A percentile compares a stretch with the other conserved stretches of the same genome.
phyloP scores from a whole-genome alignment of 176 grass and related monocot species.

The Carex pumila region DNA sequence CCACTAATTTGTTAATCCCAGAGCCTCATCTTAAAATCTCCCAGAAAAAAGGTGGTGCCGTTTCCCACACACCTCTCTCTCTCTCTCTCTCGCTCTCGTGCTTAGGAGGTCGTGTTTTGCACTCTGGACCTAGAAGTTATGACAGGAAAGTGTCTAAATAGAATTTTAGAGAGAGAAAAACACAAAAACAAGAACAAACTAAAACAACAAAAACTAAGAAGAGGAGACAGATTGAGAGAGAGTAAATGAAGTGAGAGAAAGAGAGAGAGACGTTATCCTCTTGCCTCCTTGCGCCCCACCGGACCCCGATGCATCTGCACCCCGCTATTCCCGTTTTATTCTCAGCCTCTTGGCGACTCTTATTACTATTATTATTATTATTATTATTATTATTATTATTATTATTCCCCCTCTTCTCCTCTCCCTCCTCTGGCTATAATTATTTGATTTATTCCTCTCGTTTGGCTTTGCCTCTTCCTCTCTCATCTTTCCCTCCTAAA shows the following conservation, averaged over 20 bases:
- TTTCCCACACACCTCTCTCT: conserved; percentile 20
- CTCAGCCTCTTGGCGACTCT: background rate
- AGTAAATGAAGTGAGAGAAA: background rate
- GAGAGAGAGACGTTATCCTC: conserved; percentile 13
- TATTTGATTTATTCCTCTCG: conserved; percentile 14
- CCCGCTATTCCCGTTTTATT: background rate
- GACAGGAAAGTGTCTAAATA: background rate
- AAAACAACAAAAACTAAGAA: conserved; percentile 15
- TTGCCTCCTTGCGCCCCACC: conserved; percentile 19
- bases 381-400: conserved; percentile 9
- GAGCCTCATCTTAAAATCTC: background rate
- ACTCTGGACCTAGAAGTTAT: background rate
- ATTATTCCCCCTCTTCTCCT: background rate
- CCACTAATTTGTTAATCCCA: conserved; percentile 26
- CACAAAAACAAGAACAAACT: conserved; percentile 8
- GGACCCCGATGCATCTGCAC: conserved; percentile 22
- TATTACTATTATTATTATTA: conserved; percentile 1
- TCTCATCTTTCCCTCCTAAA: conserved; percentile 11
- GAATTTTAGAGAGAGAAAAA: background rate
- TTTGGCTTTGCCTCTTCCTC: conserved; percentile 10
- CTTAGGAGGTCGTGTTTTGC: background rate
- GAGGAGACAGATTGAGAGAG: conserved; percentile 11
- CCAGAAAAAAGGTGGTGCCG: conserved; percentile 19
- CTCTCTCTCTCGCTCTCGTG: background rate
- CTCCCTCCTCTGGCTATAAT: background rate